Evolutionary conservation across 352 stramenopile genomes (phyloP).

Genomic region (Phytophthora podocarpi): DNA sequence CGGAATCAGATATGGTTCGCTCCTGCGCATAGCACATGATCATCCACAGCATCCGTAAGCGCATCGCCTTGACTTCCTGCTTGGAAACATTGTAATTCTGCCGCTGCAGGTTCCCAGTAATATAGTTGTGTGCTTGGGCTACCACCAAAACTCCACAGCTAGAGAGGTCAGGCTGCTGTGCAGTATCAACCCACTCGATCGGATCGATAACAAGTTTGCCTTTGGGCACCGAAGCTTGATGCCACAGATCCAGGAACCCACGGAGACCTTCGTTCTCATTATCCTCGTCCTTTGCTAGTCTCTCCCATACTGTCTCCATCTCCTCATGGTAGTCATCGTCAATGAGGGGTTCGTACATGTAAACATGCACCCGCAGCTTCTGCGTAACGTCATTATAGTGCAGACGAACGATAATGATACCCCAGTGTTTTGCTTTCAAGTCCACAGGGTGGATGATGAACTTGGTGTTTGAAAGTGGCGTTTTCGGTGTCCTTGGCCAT

Average conservation of each 20-base stretch:
- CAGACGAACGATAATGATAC: background rate
- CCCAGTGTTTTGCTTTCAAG: constrained; percentile 10
- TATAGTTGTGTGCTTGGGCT: background rate
- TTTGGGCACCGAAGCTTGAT: background rate
- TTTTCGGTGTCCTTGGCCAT: constrained; percentile 1
- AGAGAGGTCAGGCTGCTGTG: background rate
- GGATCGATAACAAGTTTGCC: background rate
- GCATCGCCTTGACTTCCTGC: constrained; percentile 3
- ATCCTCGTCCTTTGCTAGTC: background rate
- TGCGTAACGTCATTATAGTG: background rate
- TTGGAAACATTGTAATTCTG: background rate
- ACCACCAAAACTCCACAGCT: constrained; percentile 7
- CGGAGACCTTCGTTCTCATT: background rate
- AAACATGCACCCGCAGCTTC: background rate
- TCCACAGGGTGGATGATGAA: constrained; percentile 7
- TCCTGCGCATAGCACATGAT: constrained; percentile 4
- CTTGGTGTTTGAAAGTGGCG: background rate
- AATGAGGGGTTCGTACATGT: constrained; percentile 11
- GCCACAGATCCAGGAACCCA: background rate
- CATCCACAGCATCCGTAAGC: constrained; percentile 3
- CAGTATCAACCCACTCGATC: background rate
- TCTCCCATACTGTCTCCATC: constrained; percentile 1
- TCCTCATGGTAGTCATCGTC: constrained; percentile 5
- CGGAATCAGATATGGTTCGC: background rate
- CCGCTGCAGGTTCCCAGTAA: background rate